Conservation (phyloP, 768 basidiomycete species). For the Naganishia friedmannii region DNA sequence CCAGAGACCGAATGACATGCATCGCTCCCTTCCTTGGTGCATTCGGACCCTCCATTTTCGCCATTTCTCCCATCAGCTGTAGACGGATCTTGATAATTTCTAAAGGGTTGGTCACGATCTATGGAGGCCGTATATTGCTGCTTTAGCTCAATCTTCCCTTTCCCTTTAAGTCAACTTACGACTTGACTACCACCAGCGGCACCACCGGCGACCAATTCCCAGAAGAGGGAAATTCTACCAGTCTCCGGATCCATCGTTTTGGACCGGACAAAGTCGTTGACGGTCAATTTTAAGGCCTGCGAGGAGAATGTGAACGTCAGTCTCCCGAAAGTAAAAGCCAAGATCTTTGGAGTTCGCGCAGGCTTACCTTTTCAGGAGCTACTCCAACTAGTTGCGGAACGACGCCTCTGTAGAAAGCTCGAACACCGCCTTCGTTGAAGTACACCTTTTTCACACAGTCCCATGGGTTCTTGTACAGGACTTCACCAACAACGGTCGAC, state of each 20-base stretch:
- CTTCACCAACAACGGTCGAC: constrained; percentile 90
- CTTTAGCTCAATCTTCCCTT: neutral
- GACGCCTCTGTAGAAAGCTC: constrained; percentile 83
- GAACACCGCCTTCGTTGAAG: constrained; percentile 86
- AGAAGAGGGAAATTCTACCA: constrained; percentile 82
- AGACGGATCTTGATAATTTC: constrained; percentile 34
- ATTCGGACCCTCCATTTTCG: constrained; percentile 71
- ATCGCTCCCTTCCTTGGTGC: constrained; percentile 72
- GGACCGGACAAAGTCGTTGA: constrained; percentile 84
- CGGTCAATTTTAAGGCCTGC: constrained; percentile 91
- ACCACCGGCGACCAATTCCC: constrained; percentile 90
- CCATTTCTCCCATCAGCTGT: constrained; percentile 67
- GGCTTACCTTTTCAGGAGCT: constrained; percentile 46
- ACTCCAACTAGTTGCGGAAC: constrained; percentile 82
- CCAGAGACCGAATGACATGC: constrained; percentile 89
- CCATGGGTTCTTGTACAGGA: constrained; percentile 91
- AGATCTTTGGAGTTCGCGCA: neutral
- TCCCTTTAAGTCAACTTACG: constrained; percentile 58
- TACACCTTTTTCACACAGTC: constrained; percentile 94
- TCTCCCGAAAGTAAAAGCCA: neutral
- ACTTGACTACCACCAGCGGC: constrained; percentile 96
- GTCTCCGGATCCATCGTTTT: constrained; percentile 90
- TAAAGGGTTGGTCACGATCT: constrained; percentile 96
- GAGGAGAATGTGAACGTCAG: neutral
- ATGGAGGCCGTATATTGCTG: neutral